phyloP scores from a whole-genome alignment of 176 grass and related monocot genomes.

The Rhynchospora tenuis region DNA sequence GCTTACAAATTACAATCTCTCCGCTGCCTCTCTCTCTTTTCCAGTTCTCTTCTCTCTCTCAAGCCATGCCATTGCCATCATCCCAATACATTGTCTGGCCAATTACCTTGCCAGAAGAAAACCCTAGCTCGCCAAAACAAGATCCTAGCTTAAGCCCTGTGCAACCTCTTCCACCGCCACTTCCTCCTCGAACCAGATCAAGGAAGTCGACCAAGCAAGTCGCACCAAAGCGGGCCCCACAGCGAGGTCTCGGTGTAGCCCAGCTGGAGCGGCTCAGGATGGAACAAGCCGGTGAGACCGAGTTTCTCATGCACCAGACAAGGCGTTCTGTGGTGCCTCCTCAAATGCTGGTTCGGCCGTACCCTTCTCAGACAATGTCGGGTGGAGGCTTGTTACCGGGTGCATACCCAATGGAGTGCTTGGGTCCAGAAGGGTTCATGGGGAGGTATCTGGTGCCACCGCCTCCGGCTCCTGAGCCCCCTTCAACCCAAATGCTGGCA shows the following conservation, averaged over 20 bases:
- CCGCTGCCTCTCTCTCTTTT: too few relatives aligned
- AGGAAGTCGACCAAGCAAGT: constrained; percentile 20
- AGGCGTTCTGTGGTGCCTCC: not conserved
- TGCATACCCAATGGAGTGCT: not conserved
- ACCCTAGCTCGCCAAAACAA: not conserved
- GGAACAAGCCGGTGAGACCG: constrained; percentile 6
- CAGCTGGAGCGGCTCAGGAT: constrained; percentile 24
- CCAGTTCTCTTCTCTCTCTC: not conserved
- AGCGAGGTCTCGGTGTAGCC: constrained; percentile 24
- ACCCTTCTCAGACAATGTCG: not conserved
- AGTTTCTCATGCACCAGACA: not conserved
- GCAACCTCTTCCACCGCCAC: not conserved
- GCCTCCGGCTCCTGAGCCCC: constrained; percentile 11
- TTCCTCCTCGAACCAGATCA: not conserved
- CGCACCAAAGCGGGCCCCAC: constrained; percentile 10
- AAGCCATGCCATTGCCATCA: too few relatives aligned
- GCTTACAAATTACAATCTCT: too few relatives aligned
- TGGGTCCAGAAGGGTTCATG: not conserved
- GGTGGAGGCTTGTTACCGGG: not conserved
- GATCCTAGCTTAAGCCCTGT: not conserved
- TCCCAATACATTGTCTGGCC: constrained; percentile 14
- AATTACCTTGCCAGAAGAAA: not conserved
- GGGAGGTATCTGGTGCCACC: not conserved
- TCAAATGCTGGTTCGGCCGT: not conserved
- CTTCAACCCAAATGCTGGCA: constrained; percentile 30